Conservation (phyloP, 164 flowering plant genomes). For the Santalum album region DNA sequence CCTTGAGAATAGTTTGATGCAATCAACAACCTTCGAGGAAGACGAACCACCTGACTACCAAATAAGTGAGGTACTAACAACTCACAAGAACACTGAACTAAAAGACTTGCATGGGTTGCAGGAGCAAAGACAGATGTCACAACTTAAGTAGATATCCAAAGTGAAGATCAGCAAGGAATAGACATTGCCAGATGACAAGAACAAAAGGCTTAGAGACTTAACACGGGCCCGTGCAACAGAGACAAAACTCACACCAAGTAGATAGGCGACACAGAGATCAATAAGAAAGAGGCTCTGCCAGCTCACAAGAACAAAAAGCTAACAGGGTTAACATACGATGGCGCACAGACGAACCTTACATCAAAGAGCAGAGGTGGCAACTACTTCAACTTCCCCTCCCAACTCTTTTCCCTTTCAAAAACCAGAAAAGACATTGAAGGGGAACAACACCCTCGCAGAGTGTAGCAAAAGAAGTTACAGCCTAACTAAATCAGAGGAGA, state of each 20-base stretch:
- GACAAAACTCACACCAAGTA: no score
- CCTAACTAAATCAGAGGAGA: conserved; percentile 7
- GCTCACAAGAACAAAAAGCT: conserved; percentile 9
- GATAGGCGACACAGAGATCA: neutral
- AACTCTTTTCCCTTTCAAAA: conserved; percentile 39
- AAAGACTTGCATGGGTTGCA: neutral
- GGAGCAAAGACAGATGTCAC: neutral
- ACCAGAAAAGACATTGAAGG: conserved; percentile 24
- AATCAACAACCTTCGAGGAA: conserved; percentile 20
- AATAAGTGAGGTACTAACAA: neutral
- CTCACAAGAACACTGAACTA: neutral
- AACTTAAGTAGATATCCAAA: no score
- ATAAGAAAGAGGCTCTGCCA: neutral
- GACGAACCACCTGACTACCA: neutral
- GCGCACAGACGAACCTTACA: conserved; percentile 8
- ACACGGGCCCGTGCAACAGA: no score
- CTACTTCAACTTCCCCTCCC: conserved; percentile 22
- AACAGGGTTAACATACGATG: conserved; percentile 8
- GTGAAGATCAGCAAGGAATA: neutral
- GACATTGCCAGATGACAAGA: neutral
- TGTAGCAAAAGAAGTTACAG: conserved; percentile 10
- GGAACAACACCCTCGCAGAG: conserved; percentile 19
- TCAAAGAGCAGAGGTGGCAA: conserved; percentile 15
- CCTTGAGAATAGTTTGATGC: conserved; percentile 20
- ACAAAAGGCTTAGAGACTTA: no score